Conservation (phyloP, 2,329 filamentous ascomycete species). For the Chrysoporthe cubensis region DNA sequence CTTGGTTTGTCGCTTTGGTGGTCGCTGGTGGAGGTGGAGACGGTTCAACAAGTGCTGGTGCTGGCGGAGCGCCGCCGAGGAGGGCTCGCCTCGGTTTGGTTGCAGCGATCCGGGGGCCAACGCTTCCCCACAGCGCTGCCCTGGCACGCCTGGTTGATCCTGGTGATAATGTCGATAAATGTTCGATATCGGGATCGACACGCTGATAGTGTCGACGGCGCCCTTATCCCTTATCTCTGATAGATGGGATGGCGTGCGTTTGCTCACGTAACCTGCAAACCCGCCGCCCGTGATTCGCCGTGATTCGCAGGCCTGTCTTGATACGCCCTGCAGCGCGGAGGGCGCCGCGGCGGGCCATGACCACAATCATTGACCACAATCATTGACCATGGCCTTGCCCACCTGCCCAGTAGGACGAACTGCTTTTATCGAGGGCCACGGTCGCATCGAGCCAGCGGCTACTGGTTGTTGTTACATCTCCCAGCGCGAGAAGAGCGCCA, state of each 20-base stretch:
- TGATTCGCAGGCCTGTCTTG: constrained; percentile 21
- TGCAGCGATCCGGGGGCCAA: not conserved
- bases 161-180: no score
- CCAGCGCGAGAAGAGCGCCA: not conserved
- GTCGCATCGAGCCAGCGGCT: not conserved
- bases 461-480: not conserved
- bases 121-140: constrained; percentile 15
- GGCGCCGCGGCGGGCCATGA: constrained; percentile 20
- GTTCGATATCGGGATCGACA: constrained; percentile 26
- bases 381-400: not conserved
- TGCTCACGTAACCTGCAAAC: constrained; percentile 27
- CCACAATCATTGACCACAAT: constrained; percentile 17
- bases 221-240: constrained; percentile 22
- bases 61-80: constrained; percentile 19
- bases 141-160: no score
- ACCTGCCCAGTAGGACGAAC: constrained; percentile 20
- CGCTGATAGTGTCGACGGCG: constrained; percentile 9
- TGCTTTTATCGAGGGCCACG: constrained; percentile 9
- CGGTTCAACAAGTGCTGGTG: not conserved
- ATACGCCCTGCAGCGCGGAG: constrained; percentile 24
- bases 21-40: constrained; percentile 19
- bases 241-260: constrained; percentile 1
- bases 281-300: no score
- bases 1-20: no score
- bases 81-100: constrained; percentile 11